Conservation (phyloP, 768 basidiomycete genomes). For the Russula compacta region DNA sequence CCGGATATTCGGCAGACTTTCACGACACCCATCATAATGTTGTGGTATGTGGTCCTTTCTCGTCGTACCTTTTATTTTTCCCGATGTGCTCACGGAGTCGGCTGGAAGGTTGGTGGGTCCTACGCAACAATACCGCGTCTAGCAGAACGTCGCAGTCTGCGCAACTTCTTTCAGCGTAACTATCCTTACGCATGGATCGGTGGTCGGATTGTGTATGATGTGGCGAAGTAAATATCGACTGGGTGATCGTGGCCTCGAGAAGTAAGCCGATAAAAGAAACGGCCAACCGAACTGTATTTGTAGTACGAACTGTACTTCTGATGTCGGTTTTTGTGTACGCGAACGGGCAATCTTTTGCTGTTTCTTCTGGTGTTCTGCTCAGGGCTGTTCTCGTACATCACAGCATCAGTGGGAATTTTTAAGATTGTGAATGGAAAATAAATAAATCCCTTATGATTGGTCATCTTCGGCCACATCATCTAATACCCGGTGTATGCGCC, state of each 20-base stretch:
- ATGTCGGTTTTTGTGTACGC: not conserved
- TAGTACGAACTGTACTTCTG: not conserved
- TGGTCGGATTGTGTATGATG: constrained; percentile 55
- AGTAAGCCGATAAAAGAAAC: not conserved
- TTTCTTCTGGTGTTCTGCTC: not conserved
- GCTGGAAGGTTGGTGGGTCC: constrained; percentile 73
- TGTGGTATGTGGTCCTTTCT: constrained; percentile 50
- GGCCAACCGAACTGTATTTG: not conserved
- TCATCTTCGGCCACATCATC: no score
- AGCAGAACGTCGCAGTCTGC: constrained; percentile 61
- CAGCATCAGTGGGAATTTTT: no score
- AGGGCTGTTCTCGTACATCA: not conserved
- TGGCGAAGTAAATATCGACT: not conserved
- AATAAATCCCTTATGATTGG: no score
- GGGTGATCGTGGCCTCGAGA: not conserved
- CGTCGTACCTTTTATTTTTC: not conserved
- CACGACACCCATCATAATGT: constrained; percentile 82
- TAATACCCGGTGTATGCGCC: no score
- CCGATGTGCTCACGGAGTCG: constrained; percentile 8
- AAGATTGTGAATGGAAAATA: no score
- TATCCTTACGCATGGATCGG: constrained; percentile 89
- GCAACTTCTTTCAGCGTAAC: constrained; percentile 90
- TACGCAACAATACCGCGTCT: constrained; percentile 80
- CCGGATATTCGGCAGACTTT: constrained; percentile 88
- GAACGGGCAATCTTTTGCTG: not conserved